These are phyloP conservation scores for Flueggea neowawraea DNA, from an alignment of 441 rosid genomes.

Conservation along the genomic window DNA sequence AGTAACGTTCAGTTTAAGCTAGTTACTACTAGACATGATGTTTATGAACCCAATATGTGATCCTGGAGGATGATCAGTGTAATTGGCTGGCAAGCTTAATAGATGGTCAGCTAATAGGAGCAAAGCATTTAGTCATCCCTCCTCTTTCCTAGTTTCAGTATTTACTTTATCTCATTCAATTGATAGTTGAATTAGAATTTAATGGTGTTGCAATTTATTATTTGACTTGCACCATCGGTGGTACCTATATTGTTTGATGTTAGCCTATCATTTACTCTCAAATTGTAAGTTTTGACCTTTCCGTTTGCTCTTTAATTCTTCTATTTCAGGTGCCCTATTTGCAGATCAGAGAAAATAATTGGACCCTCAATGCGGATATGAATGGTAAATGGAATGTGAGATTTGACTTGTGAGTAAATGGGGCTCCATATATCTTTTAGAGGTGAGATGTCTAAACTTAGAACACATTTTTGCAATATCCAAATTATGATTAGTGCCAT, in stretches of 20 bases:
- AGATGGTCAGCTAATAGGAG: no score
- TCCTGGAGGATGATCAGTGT: neutral
- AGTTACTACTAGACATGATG: no score
- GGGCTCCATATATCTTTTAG: conserved; percentile 7
- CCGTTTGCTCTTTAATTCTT: conserved; percentile 4
- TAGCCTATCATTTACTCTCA: neutral
- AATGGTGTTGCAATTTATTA: neutral
- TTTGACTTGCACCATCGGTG: neutral
- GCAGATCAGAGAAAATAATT: conserved; percentile 91
- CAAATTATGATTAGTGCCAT: conserved; percentile 1
- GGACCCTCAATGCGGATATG: conserved; percentile 75
- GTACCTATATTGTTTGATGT: no score
- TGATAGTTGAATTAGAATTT: neutral
- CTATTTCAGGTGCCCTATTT: conserved; percentile 69
- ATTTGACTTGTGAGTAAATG: conserved; percentile 55
- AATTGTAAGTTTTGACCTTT: neutral
- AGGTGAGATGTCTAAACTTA: conserved; percentile 14
- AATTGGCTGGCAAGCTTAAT: neutral
- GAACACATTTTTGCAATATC: neutral
- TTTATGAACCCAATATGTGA: no score
- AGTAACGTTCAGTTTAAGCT: no score
- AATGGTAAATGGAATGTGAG: conserved; percentile 84
- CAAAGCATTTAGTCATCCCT: no score
- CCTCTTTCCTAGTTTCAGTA: neutral
- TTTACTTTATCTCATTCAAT: neutral